Conservation (phyloP, 202 grass and related monocot genomes). For the Brachypodium distachyon region DNA sequence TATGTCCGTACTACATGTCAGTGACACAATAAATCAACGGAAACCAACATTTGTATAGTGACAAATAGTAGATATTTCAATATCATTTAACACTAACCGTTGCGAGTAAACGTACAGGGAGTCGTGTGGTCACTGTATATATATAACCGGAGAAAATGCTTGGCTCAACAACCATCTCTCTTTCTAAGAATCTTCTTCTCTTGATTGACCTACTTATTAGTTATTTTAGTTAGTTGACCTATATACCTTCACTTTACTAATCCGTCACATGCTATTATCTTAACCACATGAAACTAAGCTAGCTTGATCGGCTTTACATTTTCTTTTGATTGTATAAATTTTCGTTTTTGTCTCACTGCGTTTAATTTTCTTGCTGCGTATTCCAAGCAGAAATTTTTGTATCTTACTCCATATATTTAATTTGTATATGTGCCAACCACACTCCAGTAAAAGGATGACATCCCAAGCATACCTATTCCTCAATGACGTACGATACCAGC, state of each 20-base stretch:
- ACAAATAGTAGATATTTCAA: background rate
- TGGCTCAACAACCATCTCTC: background rate
- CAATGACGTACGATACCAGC: background rate
- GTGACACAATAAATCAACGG: too few relatives aligned
- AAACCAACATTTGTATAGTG: too few relatives aligned
- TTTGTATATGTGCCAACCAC: background rate
- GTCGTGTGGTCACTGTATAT: background rate
- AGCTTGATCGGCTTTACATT: background rate
- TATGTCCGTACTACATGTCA: too few relatives aligned
- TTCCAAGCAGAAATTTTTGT: background rate
- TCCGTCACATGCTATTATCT: background rate
- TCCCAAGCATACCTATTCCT: background rate
- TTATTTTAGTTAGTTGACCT: background rate
- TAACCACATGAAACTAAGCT: background rate
- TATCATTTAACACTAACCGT: too few relatives aligned
- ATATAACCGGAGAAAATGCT: background rate
- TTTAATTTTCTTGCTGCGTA: background rate
- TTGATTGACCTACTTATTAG: background rate
- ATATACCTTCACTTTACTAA: background rate
- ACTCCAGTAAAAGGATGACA: background rate
- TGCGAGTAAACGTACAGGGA: background rate
- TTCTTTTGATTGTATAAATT: background rate
- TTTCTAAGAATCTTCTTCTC: conserved; percentile 38
- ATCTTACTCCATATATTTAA: background rate
- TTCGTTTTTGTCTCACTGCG: background rate